Evolutionary conservation across 495 filamentous ascomycete species (phyloP), one percentile per base, ranked within the genome.

Genomic region (Penicillium paxilli): DNA sequence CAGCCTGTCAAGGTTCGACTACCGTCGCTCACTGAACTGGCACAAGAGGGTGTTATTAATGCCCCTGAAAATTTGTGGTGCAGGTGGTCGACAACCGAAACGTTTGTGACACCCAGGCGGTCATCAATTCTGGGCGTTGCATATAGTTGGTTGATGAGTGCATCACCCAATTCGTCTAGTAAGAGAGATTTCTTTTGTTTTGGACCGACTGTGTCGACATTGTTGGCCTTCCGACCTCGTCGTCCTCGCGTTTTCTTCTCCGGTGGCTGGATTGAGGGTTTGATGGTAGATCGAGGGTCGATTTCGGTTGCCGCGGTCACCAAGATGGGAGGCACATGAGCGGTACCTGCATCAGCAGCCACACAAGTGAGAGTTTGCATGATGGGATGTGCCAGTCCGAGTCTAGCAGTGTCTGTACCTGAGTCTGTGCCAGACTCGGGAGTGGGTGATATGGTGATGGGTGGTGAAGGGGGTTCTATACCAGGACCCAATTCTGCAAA

Each of bases 91-190:
- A 62, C 47, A 17, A 67, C 45, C 0, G 57, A 59, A 17, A 44
- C 10, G 9, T 21, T 52, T 14, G 62, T 41, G 0, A 22, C 19
- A 23, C 49, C 30, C 6, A 38, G 44, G 5, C 11, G 44, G 5
- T 32, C 49, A 17, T 58, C 38, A 0, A 38, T 37, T 12, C 35
- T 50, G 14, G 61, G 20, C 1, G 23, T 49, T 10, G 50, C 32
- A 40, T 54, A 61, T 21, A 65, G 50, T 35, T 65, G 61, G 4
- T 61, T 55, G 19, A 65, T 33, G 37, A 69, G 40, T 1, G 44
- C 38, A 33, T 65, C 55, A 2, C 62, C 64, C 12, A 69, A 40
- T 35, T 66, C 62, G 22, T 67, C 57, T 19, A 65, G 8, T 3
- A 69, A 45, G 40, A 58, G 22, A 3, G 38, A 14, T 42, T 69